Evolutionary conservation across 305 asterid species (phyloP).

Genomic region (Fraxinus xanthoxyloides): DNA sequence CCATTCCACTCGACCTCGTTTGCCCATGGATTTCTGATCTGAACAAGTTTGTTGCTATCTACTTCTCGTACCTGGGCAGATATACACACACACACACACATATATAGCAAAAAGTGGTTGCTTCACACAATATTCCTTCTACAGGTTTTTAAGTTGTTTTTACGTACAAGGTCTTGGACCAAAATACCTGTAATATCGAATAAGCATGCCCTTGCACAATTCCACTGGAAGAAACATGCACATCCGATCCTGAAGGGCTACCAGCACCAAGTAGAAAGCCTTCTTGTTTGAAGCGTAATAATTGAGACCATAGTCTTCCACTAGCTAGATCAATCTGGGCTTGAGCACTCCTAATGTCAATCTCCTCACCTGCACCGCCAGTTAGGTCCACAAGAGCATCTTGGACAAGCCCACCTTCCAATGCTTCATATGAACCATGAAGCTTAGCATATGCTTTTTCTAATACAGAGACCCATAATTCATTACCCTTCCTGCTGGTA

Average conservation of each 20-base stretch:
- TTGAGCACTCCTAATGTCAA: conserved; percentile 97
- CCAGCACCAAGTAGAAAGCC: conserved; percentile 99
- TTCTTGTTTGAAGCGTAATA: conserved; percentile 86
- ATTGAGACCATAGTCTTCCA: conserved; percentile 93
- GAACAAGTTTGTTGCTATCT: conserved; percentile 88
- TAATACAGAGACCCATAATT: conserved; percentile 85
- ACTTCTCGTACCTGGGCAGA: conserved; percentile 70
- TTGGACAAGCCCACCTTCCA: conserved; percentile 99
- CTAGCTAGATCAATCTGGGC: conserved; percentile 98
- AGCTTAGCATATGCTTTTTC: conserved; percentile 99
- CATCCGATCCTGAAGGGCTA: conserved; percentile 99
- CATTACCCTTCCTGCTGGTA: conserved; percentile 90
- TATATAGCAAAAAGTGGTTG: conserved; percentile 1
- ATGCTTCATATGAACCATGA: conserved; percentile 97
- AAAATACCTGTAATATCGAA: conserved; percentile 82
- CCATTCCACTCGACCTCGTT: conserved; percentile 99
- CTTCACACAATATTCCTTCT: conserved; percentile 8
- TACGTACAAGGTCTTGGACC: background rate
- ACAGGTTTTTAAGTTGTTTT: background rate
- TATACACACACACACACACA: background rate
- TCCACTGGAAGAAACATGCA: conserved; percentile 90
- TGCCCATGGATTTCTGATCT: conserved; percentile 98
- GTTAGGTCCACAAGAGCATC: conserved; percentile 99
- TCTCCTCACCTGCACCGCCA: conserved; percentile 99
- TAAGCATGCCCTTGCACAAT: conserved; percentile 99